Evolutionary conservation across 352 stramenopile species (phyloP).

Genomic region (Phytophthora citricola): DNA sequence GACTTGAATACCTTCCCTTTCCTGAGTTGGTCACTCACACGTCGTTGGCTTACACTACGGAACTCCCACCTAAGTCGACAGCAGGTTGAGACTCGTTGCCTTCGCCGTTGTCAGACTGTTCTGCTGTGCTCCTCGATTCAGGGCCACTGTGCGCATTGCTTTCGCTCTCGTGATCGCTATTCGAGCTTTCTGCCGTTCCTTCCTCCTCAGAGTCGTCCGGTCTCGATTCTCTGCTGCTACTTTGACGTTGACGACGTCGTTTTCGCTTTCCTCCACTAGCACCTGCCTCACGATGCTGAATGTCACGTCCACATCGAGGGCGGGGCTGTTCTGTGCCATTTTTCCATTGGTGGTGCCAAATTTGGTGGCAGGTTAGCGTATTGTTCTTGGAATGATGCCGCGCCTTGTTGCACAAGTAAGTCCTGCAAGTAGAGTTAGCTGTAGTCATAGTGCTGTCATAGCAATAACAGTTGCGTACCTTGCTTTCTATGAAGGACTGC

Average conservation of each 20-base stretch:
- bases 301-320: conserved; percentile 1
- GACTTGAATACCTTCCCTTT: too few relatives aligned
- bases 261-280: background rate
- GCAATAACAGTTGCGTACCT: background rate
- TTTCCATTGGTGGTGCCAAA: conserved; percentile 8
- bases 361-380: conserved; percentile 14
- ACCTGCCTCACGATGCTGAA: conserved; percentile 10
- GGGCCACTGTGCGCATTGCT: too few relatives aligned
- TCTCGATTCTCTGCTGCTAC: too few relatives aligned
- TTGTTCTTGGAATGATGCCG: conserved; percentile 12
- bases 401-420: conserved; percentile 15
- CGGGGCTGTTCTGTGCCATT: background rate
- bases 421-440: background rate
- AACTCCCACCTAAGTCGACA: too few relatives aligned
- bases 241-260: background rate
- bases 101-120: too few relatives aligned
- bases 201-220: too few relatives aligned
- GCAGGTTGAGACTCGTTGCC: too few relatives aligned
- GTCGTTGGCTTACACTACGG: too few relatives aligned
- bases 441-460: background rate
- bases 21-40: too few relatives aligned
- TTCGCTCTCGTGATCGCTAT: too few relatives aligned
- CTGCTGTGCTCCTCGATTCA: too few relatives aligned
- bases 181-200: too few relatives aligned
- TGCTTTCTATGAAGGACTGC: conserved; percentile 14